phyloP scores from a whole-genome alignment of 768 basidiomycete species.

The Panellus pusillus region DNA sequence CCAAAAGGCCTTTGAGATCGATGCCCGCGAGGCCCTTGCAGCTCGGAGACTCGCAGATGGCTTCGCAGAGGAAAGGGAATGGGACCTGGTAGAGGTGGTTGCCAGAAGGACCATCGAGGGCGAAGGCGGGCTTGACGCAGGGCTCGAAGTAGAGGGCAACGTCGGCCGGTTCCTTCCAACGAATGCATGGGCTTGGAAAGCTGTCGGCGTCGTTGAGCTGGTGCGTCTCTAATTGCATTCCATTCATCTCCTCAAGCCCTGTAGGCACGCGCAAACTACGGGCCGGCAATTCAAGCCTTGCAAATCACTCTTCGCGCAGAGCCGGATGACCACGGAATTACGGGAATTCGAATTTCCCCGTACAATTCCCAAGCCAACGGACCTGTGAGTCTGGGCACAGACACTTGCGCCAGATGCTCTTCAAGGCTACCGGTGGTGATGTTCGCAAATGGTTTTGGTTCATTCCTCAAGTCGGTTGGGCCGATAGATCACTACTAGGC shows the following conservation, averaged over 20 bases:
- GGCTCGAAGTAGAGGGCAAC: slow-evolving; percentile 40
- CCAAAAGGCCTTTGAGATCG: slow-evolving; percentile 97
- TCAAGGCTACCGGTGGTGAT: too few species aligned
- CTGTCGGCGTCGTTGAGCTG: slow-evolving; percentile 86
- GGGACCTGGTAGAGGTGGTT: slow-evolving; percentile 95
- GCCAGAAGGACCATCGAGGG: slow-evolving; percentile 91
- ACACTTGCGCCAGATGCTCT: too few species aligned
- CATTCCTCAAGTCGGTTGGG: too few species aligned
- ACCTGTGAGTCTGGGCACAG: too few species aligned
- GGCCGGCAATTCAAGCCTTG: slow-evolving; percentile 76
- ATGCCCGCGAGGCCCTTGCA: slow-evolving; percentile 83
- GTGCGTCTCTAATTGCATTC: slow-evolving; percentile 45
- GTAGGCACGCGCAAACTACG: slow-evolving; percentile 69
- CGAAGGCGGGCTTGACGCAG: slow-evolving; percentile 77
- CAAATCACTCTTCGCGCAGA: slow-evolving; percentile 85
- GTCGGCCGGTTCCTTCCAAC: slow-evolving; percentile 64
- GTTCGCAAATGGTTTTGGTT: too few species aligned
- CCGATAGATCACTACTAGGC: too few species aligned
- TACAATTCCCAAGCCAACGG: too few species aligned
- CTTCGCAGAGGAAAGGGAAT: slow-evolving; percentile 91
- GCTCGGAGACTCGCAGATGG: slow-evolving; percentile 82
- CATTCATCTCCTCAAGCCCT: neutral
- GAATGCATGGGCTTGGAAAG: slow-evolving; percentile 99
- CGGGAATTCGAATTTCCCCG: too few species aligned
- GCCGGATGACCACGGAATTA: slow-evolving; percentile 74